Conservation (phyloP, 805 yeast genomes). For the Starmerella potacharoeniae region DNA sequence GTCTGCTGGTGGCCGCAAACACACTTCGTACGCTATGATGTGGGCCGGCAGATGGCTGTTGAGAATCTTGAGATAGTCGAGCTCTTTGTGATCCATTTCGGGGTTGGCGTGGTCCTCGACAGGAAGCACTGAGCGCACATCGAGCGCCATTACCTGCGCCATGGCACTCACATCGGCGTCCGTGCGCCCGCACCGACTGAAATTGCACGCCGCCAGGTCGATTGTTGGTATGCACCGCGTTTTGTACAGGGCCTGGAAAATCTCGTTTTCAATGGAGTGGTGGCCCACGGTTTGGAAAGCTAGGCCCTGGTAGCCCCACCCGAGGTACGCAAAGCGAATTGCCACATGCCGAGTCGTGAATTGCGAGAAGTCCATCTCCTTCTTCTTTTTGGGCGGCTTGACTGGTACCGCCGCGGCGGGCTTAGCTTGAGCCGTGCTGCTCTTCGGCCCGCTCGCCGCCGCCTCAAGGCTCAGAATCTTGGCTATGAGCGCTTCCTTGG, state of each 20-base stretch:
- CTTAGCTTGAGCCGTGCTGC: not conserved
- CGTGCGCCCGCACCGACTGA: conserved; percentile 89
- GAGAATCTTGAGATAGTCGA: conserved; percentile 63
- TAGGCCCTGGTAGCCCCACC: conserved; percentile 90
- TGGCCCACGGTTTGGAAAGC: conserved; percentile 71
- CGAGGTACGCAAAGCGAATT: conserved; percentile 67
- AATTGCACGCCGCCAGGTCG: conserved; percentile 52
- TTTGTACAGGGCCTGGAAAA: conserved; percentile 58
- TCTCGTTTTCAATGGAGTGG: conserved; percentile 75
- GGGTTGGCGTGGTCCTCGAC: conserved; percentile 51
- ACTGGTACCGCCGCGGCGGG: not conserved
- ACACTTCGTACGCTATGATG: conserved; percentile 68
- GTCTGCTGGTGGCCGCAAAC: conserved; percentile 67
- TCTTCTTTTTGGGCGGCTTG: conserved; percentile 26
- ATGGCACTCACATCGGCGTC: conserved; percentile 96
- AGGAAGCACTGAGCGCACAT: conserved; percentile 57
- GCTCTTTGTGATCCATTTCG: conserved; percentile 50
- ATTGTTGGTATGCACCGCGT: conserved; percentile 50
- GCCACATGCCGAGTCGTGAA: conserved; percentile 62
- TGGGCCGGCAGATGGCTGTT: conserved; percentile 73
- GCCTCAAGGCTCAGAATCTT: conserved; percentile 47
- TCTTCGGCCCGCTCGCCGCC: not conserved
- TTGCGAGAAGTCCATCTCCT: conserved; percentile 53
- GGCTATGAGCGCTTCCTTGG: conserved; percentile 50
- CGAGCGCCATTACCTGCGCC: conserved; percentile 80